Evolutionary conservation across 116 monocot genomes (phyloP).

Genomic region (Posidonia oceanica): DNA sequence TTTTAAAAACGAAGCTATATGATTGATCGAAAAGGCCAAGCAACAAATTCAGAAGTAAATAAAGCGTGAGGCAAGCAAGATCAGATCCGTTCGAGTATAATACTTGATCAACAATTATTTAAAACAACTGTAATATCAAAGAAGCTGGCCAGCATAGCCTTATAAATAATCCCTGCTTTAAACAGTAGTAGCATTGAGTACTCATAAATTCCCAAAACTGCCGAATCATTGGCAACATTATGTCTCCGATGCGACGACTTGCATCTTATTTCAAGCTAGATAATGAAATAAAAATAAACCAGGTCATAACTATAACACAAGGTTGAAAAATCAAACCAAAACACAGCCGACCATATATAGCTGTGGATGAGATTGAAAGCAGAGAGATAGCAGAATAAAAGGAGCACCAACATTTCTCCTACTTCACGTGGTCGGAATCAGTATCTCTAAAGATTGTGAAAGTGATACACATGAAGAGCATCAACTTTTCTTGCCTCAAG

Average conservation of each 20-base stretch:
- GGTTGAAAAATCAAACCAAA: background rate
- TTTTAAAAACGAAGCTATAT: no score
- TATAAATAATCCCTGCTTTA: no score
- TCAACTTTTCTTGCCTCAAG: background rate
- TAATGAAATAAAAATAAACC: background rate
- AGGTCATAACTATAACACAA: background rate
- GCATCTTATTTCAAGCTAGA: slow-evolving; percentile 9
- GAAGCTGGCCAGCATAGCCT: no score
- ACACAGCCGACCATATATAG: background rate
- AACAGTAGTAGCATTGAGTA: no score
- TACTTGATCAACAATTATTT: no score
- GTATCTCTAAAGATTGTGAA: background rate
- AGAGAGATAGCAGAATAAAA: background rate
- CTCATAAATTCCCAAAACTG: background rate
- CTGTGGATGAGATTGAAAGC: background rate
- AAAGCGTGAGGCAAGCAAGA: no score
- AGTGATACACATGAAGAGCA: background rate
- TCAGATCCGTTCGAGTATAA: no score
- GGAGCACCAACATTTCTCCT: background rate
- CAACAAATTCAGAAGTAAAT: no score
- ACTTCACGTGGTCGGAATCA: background rate
- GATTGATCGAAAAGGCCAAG: no score
- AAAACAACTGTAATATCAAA: no score
- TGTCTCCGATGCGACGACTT: slow-evolving; percentile 1
- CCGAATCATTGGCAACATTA: background rate